Conservation (phyloP, 768 basidiomycete species). For the Agrocybe praecox region DNA sequence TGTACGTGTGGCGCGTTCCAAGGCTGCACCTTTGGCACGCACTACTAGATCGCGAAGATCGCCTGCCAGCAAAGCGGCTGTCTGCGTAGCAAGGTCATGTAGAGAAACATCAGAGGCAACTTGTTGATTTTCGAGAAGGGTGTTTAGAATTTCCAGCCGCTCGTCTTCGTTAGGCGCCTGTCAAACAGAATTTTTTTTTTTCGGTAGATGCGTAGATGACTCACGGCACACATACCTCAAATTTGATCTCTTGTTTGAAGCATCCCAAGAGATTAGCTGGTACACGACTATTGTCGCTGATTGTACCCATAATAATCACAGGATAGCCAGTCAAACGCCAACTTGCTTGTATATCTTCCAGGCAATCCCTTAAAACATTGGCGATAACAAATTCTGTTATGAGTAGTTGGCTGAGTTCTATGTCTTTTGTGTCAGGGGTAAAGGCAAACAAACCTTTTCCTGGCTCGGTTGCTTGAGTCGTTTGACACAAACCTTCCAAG, state of each 20-base stretch:
- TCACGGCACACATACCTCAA: conserved; percentile 54
- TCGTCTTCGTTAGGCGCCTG: conserved; percentile 85
- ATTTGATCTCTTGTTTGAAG: conserved; percentile 85
- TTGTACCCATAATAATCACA: conserved; percentile 75
- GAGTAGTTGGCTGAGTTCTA: conserved; percentile 1
- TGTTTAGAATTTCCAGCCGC: conserved; percentile 60
- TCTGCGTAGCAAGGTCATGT: conserved; percentile 74
- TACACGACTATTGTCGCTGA: conserved; percentile 64
- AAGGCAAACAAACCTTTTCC: conserved; percentile 56
- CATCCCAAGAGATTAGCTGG: conserved; percentile 62
- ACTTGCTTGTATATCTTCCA: conserved; percentile 53
- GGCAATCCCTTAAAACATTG: conserved; percentile 61
- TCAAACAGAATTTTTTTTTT: not conserved
- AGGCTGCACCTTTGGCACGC: conserved; percentile 57
- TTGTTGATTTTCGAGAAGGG: conserved; percentile 36
- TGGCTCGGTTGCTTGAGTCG: conserved; percentile 62
- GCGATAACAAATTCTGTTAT: conserved; percentile 59
- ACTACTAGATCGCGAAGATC: conserved; percentile 75
- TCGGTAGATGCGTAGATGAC: not conserved
- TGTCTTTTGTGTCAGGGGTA: not conserved
- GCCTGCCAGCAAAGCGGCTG: conserved; percentile 85
- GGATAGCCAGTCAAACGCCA: conserved; percentile 71
- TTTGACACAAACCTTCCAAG: conserved; percentile 77
- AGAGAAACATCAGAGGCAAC: conserved; percentile 82
- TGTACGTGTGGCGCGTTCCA: conserved; percentile 44